Evolutionary conservation across 2,329 filamentous ascomycete species (phyloP).

Genomic region (Aaosphaeria arxii): DNA sequence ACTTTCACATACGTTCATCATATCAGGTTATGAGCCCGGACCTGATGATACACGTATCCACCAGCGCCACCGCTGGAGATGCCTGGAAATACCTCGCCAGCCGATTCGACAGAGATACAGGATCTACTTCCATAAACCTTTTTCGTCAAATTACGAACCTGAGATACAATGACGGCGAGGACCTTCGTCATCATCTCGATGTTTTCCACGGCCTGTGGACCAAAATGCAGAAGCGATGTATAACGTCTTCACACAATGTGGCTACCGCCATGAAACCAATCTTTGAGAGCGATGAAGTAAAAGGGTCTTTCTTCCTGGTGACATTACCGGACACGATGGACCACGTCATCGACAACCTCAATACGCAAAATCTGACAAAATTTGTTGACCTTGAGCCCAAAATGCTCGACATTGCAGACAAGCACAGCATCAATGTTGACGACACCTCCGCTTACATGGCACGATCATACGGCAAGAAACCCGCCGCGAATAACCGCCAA

Average conservation of each 20-base stretch:
- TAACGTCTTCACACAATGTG: background rate
- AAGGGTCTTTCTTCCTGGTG: conserved; percentile 10
- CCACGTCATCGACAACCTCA: conserved; percentile 7
- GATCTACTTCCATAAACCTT: background rate
- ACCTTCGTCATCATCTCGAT: background rate
- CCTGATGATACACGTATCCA: too few relatives aligned
- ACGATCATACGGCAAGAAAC: background rate
- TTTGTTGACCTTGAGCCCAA: conserved; percentile 2
- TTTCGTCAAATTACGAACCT: background rate
- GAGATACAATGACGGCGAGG: background rate
- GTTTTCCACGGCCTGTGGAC: background rate
- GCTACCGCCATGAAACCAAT: conserved; percentile 5
- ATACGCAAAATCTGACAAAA: background rate
- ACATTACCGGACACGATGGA: conserved; percentile 9
- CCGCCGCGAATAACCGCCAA: background rate
- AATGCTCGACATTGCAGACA: conserved; percentile 6
- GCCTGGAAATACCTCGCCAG: background rate
- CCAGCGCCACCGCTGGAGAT: too few relatives aligned
- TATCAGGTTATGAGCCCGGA: too few relatives aligned
- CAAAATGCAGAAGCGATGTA: background rate
- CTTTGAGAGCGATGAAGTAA: conserved; percentile 8
- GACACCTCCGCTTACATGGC: background rate
- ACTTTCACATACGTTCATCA: too few relatives aligned
- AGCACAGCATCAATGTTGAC: conserved; percentile 3
- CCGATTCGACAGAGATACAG: background rate